phyloP scores from a whole-genome alignment of 2,329 filamentous ascomycete genomes.

The Pyrenophora teres region DNA sequence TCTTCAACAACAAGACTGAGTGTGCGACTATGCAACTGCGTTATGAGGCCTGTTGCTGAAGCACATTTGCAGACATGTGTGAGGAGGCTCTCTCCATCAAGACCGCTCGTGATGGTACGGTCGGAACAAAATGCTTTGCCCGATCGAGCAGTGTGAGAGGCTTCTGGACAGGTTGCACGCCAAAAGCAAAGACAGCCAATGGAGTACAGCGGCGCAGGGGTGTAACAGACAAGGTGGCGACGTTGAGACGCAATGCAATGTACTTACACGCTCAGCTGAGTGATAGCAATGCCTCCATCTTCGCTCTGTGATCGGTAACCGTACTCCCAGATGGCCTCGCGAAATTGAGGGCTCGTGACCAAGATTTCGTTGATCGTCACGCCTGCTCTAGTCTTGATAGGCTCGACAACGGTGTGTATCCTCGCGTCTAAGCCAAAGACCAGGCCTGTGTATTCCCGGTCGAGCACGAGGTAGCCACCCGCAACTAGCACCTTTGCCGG shows the following conservation, averaged over 20 bases:
- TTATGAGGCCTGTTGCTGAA: neutral
- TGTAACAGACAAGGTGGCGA: neutral
- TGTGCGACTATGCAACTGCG: no score
- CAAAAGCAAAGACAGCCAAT: constrained; percentile 4
- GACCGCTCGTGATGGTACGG: constrained; percentile 1
- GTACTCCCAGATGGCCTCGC: constrained; percentile 86
- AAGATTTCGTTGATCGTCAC: constrained; percentile 72
- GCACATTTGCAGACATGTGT: neutral
- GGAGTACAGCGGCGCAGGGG: neutral
- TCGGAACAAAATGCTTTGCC: constrained; percentile 11
- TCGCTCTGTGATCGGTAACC: constrained; percentile 71
- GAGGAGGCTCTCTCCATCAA: neutral
- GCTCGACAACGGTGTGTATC: constrained; percentile 65
- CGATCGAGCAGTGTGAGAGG: constrained; percentile 11
- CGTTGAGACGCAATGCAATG: neutral
- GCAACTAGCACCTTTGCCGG: constrained; percentile 95
- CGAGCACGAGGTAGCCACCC: constrained; percentile 92
- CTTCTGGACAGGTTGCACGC: neutral
- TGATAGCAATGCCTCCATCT: constrained; percentile 79
- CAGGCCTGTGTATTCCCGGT: constrained; percentile 79
- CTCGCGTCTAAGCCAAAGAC: constrained; percentile 68
- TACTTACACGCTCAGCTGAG: constrained; percentile 77
- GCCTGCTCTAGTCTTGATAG: constrained; percentile 62
- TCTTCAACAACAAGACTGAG: no score
- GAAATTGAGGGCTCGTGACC: constrained; percentile 90